Conservation (phyloP, 305 asterid genomes). For the Ilex paraguariensis region DNA sequence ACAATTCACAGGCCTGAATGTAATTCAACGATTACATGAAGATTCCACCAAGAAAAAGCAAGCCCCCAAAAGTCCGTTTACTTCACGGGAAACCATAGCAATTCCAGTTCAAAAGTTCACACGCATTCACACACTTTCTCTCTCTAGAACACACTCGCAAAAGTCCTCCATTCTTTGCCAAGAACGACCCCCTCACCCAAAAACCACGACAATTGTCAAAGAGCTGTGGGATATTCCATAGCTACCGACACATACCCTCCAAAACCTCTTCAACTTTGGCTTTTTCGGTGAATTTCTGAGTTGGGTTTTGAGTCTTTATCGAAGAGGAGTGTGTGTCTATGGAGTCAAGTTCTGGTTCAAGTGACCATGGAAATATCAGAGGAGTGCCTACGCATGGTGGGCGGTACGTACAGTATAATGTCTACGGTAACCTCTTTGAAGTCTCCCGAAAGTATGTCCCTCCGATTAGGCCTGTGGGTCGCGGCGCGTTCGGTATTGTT, state of each 20-base stretch:
- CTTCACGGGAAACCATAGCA: conserved; percentile 60
- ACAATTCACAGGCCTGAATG: no score
- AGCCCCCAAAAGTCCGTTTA: not conserved
- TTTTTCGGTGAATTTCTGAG: conserved; percentile 9
- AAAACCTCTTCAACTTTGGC: conserved; percentile 14
- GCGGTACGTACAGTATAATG: conserved; percentile 65
- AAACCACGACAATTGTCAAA: conserved; percentile 16
- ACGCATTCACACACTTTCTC: conserved; percentile 5
- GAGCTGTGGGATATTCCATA: conserved; percentile 17
- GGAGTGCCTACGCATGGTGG: conserved; percentile 71
- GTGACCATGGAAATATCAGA: conserved; percentile 61
- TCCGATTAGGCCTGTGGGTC: conserved; percentile 66
- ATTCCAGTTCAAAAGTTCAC: conserved; percentile 36
- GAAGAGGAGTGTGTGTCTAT: conserved; percentile 30
- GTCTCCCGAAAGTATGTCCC: conserved; percentile 56
- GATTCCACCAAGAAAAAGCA: no score
- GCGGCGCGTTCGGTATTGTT: conserved; percentile 74
- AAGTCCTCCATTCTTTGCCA: no score
- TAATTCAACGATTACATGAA: no score
- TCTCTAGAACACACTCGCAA: not conserved
- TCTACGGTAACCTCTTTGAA: conserved; percentile 71
- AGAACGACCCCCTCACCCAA: not conserved
- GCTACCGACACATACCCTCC: conserved; percentile 18
- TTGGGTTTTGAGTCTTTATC: conserved; percentile 18
- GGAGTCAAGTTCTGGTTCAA: conserved; percentile 56